Conservation (phyloP, 2,329 filamentous ascomycete genomes). For the Sarocladiaceae sp. region DNA sequence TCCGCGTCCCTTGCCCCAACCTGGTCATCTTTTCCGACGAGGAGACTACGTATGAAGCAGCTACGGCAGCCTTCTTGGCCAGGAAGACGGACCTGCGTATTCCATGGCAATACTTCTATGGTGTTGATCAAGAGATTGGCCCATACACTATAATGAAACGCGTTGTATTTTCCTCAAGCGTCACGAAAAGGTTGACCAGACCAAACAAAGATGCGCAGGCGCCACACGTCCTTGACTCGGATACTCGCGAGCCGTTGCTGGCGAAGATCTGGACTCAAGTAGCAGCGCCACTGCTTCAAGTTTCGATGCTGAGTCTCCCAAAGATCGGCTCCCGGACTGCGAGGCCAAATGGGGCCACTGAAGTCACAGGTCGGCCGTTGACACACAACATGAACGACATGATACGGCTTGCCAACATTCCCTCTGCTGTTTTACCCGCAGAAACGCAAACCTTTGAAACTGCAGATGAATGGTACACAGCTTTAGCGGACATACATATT, state of each 20-base stretch:
- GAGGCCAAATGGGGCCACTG: background rate
- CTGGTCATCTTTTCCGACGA: slow-evolving; percentile 17
- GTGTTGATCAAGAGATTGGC: slow-evolving; percentile 13
- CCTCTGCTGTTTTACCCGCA: background rate
- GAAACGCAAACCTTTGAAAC: background rate
- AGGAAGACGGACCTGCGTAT: slow-evolving; percentile 18
- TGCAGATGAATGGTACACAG: slow-evolving; percentile 28
- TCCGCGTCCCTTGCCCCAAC: slow-evolving; percentile 20
- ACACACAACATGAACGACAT: slow-evolving; percentile 9
- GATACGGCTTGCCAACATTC: slow-evolving; percentile 3
- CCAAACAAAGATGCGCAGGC: background rate
- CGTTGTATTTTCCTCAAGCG: background rate
- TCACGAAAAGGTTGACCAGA: too few species aligned
- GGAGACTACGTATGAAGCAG: slow-evolving; percentile 19
- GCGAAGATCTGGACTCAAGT: background rate
- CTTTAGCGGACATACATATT: slow-evolving; percentile 37
- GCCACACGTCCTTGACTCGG: too few species aligned
- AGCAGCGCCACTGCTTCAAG: background rate
- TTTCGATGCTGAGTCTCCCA: background rate
- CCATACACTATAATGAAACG: slow-evolving; percentile 11
- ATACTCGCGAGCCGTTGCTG: background rate
- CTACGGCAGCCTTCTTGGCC: slow-evolving; percentile 17
- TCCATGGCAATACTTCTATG: slow-evolving; percentile 18
- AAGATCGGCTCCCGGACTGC: background rate
- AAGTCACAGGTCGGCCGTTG: background rate